phyloP scores from a whole-genome alignment of 1,284 basidiomycete species.

The Tetrapyrgos nigripes region DNA sequence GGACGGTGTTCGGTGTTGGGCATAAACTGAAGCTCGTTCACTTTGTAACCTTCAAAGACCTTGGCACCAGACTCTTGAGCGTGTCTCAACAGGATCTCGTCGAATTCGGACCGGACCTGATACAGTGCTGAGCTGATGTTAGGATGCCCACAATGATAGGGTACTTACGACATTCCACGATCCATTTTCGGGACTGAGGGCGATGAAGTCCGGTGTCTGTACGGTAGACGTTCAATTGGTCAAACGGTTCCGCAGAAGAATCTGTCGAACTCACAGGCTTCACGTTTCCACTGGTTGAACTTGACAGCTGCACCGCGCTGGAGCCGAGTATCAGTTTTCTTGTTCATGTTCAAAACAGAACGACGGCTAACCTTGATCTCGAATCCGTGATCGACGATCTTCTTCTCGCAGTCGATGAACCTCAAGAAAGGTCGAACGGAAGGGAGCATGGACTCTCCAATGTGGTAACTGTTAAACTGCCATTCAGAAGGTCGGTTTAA shows the following conservation, averaged over 20 bases:
- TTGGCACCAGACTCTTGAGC: slow-evolving; percentile 44
- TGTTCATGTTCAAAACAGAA: not conserved
- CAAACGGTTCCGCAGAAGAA: not conserved
- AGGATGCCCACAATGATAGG: not conserved
- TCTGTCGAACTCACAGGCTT: slow-evolving; percentile 4
- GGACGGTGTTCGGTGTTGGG: slow-evolving; percentile 24
- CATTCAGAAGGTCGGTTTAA: not conserved
- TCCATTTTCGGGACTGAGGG: slow-evolving; percentile 6
- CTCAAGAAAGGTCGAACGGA: slow-evolving; percentile 43
- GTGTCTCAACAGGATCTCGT: slow-evolving; percentile 51
- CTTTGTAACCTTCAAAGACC: slow-evolving; percentile 46
- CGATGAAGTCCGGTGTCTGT: slow-evolving; percentile 7
- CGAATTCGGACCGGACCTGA: slow-evolving; percentile 52
- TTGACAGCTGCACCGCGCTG: slow-evolving; percentile 33
- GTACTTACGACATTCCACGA: slow-evolving; percentile 17
- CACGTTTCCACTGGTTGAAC: slow-evolving; percentile 13
- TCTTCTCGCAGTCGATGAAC: slow-evolving; percentile 44
- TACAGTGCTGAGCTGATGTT: not conserved
- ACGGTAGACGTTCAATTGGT: not conserved
- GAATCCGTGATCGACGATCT: slow-evolving; percentile 40
- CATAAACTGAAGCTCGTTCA: slow-evolving; percentile 34
- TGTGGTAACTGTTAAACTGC: slow-evolving; percentile 41
- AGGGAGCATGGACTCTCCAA: slow-evolving; percentile 48
- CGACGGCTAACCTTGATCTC: slow-evolving; percentile 38
- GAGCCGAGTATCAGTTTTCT: no score